Base-by-base conservation (phyloP, 495 filamentous ascomycete species). In the Penicillium parvum region DNA sequence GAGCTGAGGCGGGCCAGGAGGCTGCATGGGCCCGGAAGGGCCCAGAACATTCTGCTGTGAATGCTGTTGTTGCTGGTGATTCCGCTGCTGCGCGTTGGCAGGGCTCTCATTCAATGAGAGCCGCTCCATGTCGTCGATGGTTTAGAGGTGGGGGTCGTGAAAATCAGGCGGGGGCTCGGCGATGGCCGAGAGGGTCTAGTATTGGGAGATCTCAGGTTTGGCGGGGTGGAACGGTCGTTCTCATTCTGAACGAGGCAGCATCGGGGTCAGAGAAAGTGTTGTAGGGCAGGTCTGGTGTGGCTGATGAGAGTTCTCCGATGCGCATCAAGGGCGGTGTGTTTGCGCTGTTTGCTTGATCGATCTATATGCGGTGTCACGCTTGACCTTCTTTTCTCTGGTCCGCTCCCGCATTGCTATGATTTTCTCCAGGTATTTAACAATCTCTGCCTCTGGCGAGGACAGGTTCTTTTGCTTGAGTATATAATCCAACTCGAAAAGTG, bases 1-100 rank as follows among this genome's bases (percentile, higher is more conserved):
- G 45, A 77, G 61, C 55, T 77, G 74, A 19, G 73, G 72, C 14
- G 69, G 72, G 10, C 71, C 71, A 23, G 64, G 55, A 10, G 50
- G 42, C 15, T 50, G 48, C 45, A 52, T 44, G 37, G 58, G 48
- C 12, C 52, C 45, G 14, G 49, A 35, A 15, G 58, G 40, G 15
- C 56, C 60, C 17, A 61, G 47, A 17, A 40, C 39, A 53, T 55
- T 57, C 28, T 66, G 63, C 32, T 50, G 54, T 53, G 38, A 50
- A 32, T 57, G 60, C 20, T 64, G 61, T 25, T 55, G 48, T 39
- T 59, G 55, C 17, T 58, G 63, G 8, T 39, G 44, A 19, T 33
- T 45, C 15, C 43, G 52, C 30, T 58, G 60, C 43, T 57, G 64
- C 16, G 54, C 49, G 34, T 59, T 58, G 18, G 49, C 57, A 28